phyloP scores from a whole-genome alignment of 805 yeast species.

The Metschnikowia aberdeeniae region DNA sequence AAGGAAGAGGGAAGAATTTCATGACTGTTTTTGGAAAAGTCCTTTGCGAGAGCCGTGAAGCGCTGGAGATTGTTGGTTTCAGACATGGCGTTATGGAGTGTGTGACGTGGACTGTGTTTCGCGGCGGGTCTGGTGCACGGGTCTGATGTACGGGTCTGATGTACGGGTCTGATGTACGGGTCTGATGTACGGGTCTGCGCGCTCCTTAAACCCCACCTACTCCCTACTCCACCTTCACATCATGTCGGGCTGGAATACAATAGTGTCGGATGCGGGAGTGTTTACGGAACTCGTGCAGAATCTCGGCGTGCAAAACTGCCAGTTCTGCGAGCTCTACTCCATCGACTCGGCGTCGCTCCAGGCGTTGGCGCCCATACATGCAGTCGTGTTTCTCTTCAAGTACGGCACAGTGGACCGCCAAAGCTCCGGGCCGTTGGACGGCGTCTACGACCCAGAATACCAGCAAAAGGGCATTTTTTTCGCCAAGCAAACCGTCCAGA shows the following conservation, averaged over 20 bases:
- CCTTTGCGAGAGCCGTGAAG: conserved; percentile 11
- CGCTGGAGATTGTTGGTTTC: conserved; percentile 4
- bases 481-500: conserved; percentile 60
- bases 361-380: conserved; percentile 44
- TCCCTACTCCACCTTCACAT: neutral
- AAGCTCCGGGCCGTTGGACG: conserved; percentile 31
- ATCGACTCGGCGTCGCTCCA: conserved; percentile 43
- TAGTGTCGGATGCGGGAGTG: conserved; percentile 64
- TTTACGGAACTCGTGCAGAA: conserved; percentile 60
- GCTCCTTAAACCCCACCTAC: neutral
- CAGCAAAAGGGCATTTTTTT: conserved; percentile 45
- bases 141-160: neutral
- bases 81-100: neutral
- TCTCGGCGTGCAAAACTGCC: conserved; percentile 49
- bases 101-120: neutral
- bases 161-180: neutral
- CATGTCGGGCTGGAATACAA: conserved; percentile 52
- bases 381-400: conserved; percentile 61
- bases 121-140: neutral
- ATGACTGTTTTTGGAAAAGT: conserved; percentile 9
- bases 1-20: conserved; percentile 13
- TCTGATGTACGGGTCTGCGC: neutral
- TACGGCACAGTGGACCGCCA: conserved; percentile 43
- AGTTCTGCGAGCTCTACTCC: conserved; percentile 54
- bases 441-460: conserved; percentile 37